These are phyloP conservation scores for Jatropha multifida DNA, from an alignment of 441 rosid species.

Conservation along the genomic window DNA sequence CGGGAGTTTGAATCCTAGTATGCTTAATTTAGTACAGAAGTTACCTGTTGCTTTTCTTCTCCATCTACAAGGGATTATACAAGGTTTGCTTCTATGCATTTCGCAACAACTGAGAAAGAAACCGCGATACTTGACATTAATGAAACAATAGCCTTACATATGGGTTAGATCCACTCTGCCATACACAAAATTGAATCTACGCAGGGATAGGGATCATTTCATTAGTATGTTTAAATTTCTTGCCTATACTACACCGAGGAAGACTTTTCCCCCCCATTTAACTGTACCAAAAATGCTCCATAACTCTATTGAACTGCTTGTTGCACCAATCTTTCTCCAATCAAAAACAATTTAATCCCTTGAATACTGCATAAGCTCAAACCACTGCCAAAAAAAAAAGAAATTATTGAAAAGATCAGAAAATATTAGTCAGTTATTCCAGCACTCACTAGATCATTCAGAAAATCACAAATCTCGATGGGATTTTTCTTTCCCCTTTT, in stretches of 20 bases:
- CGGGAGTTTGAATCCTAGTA: no score
- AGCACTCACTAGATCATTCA: neutral
- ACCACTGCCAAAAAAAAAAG: conserved; percentile 59
- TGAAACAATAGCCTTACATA: neutral
- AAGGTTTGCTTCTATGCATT: no score
- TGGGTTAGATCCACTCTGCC: neutral
- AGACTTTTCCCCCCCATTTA: neutral
- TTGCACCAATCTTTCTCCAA: neutral
- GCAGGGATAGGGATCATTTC: no score
- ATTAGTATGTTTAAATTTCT: no score
- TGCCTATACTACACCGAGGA: no score
- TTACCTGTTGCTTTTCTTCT: no score
- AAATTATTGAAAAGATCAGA: neutral
- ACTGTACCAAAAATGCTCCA: neutral
- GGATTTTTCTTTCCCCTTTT: neutral
- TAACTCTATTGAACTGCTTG: neutral
- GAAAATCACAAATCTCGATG: neutral
- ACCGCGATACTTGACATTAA: neutral
- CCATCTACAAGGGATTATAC: no score
- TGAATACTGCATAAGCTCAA: conserved; percentile 85
- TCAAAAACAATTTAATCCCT: conserved; percentile 41
- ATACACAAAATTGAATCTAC: neutral
- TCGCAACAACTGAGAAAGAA: neutral
- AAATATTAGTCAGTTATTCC: neutral
- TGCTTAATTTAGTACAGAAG: no score